Evolutionary conservation across 805 yeast genomes (phyloP).

Genomic region (Wickerhamiella bombiphila): DNA sequence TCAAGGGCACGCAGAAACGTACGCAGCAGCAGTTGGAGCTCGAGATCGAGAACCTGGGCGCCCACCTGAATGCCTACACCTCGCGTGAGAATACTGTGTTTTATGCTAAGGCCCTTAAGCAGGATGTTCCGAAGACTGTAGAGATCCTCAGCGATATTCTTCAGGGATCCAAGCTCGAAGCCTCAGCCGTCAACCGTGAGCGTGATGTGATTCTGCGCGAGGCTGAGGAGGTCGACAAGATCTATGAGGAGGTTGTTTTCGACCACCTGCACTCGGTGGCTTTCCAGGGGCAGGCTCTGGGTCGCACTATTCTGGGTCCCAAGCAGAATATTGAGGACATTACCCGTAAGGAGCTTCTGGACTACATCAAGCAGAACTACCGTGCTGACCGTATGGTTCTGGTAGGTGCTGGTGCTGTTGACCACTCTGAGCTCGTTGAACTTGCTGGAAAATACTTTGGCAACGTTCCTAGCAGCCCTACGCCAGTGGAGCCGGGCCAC

Average conservation of each 20-base stretch:
- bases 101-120: slow-evolving; percentile 73
- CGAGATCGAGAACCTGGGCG: slow-evolving; percentile 91
- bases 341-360: slow-evolving; percentile 55
- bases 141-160: slow-evolving; percentile 82
- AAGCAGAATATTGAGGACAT: slow-evolving; percentile 73
- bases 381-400: slow-evolving; percentile 95
- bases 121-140: slow-evolving; percentile 71
- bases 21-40: slow-evolving; percentile 72
- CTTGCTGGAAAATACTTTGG: slow-evolving; percentile 63
- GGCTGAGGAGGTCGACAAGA: slow-evolving; percentile 93
- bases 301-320: slow-evolving; percentile 94
- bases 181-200: slow-evolving; percentile 81
- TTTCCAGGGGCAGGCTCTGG: slow-evolving; percentile 79
- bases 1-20: slow-evolving; percentile 80
- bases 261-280: slow-evolving; percentile 92
- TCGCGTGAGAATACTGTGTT: slow-evolving; percentile 95
- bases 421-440: slow-evolving; percentile 68
- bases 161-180: slow-evolving; percentile 71
- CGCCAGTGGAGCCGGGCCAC: slow-evolving; percentile 55
- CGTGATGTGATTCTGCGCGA: slow-evolving; percentile 93
- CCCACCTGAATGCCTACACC: slow-evolving; percentile 96
- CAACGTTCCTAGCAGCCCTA: slow-evolving; percentile 30
- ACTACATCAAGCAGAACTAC: slow-evolving; percentile 74
- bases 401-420: slow-evolving; percentile 88
- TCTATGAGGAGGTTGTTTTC: slow-evolving; percentile 96